phyloP scores from a whole-genome alignment of 208 protist genomes.

The Porcisia deanei region DNA sequence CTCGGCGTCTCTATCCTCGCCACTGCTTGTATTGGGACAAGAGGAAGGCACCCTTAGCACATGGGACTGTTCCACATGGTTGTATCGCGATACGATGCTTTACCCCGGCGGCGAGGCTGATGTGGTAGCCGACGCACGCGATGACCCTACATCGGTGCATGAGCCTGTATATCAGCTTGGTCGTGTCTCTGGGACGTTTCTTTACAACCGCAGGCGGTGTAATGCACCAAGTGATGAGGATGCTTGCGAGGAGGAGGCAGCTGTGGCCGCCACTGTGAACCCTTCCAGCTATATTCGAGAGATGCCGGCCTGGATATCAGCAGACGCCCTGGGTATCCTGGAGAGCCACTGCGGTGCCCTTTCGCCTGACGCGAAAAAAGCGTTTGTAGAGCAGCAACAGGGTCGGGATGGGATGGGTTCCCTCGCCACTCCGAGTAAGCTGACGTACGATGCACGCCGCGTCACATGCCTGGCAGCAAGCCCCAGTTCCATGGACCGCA shows the following conservation, averaged over 20 bases:
- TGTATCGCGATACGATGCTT: conserved; percentile 39
- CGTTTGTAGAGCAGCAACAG: not conserved
- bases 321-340: conserved; percentile 8
- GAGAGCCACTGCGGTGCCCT: conserved; percentile 10
- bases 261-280: not conserved
- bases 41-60: conserved; percentile 43
- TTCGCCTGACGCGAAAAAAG: conserved; percentile 2
- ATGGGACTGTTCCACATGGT: conserved; percentile 29
- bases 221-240: not conserved
- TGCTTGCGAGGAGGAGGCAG: not conserved
- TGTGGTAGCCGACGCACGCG: conserved; percentile 27
- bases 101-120: conserved; percentile 44
- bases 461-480: conserved; percentile 42
- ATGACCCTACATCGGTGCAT: conserved; percentile 3
- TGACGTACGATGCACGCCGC: conserved; percentile 43
- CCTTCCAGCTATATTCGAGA: conserved; percentile 1
- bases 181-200: conserved; percentile 34
- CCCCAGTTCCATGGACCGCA: not conserved
- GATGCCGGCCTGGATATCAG: conserved; percentile 13
- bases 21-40: conserved; percentile 42
- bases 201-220: conserved; percentile 36
- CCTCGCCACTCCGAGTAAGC: not conserved
- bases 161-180: conserved; percentile 27
- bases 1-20: conserved; percentile 14
- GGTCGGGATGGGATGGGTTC: not conserved